Conservation (phyloP, 225 moss, liverwort and hornwort genomes). For the Pleurozium schreberi region DNA sequence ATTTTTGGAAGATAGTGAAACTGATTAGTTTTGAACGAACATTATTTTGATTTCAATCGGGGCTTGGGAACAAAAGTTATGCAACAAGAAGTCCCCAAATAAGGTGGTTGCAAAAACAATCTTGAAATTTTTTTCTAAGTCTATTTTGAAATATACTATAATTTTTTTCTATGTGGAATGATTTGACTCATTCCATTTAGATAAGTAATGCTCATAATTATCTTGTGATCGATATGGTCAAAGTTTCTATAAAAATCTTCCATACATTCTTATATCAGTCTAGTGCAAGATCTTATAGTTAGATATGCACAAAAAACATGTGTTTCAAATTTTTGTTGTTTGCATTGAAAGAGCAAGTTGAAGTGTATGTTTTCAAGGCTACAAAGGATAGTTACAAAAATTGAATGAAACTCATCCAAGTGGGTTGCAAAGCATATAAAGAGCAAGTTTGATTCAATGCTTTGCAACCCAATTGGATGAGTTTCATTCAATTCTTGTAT, state of each 20-base stretch:
- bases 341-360: too few species aligned
- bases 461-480: background rate
- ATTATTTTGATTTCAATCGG: background rate
- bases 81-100: fast-evolving
- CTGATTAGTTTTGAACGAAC: fast-evolving
- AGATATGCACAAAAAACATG: too few species aligned
- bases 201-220: background rate
- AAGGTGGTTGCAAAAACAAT: fast-evolving
- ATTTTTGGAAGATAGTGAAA: background rate
- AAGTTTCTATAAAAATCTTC: background rate
- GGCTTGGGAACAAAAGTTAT: background rate
- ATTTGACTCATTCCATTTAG: background rate
- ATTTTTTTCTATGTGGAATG: background rate
- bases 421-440: too few species aligned
- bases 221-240: fast-evolving
- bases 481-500: background rate
- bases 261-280: too few species aligned
- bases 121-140: background rate
- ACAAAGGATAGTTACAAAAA: too few species aligned
- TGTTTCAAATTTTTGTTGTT: too few species aligned
- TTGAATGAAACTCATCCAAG: too few species aligned
- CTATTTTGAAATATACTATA: background rate
- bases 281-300: too few species aligned
- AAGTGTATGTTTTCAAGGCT: too few species aligned
- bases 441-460: too few species aligned